Base-by-base conservation (phyloP, 768 basidiomycete genomes). In the Mycena floridula region DNA sequence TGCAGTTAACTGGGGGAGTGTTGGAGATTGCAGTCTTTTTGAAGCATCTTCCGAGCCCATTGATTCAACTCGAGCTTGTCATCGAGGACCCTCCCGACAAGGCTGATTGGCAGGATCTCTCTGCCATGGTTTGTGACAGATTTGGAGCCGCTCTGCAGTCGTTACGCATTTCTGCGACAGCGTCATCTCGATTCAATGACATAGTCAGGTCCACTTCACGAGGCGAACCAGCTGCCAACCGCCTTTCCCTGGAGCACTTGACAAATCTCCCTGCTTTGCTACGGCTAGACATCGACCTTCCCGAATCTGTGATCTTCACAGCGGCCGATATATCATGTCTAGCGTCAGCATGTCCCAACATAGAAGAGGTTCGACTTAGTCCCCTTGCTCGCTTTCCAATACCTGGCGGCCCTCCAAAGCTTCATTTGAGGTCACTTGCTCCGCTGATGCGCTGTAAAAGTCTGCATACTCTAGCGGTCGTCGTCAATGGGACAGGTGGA, bases 71-170 rank as follows among this genome's bases (percentile, higher is more conserved):
- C 43, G 87, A 89, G 40, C 76, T 89, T 28, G 69, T 81, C 58
- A 82, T 89, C 51, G 87, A 89, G 50, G 87, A 89, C 53, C 85
- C 87, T 13, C 84, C 85, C 18, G 79, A 81, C 55, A 73, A 73
- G 46, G 74, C 73, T 7, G 85, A 89, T 55, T 89, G 87, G 87
- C 79, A 77, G 48, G 79, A 87, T 50, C 69, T 89, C 16, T 84
- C 78, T 32, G 63, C 62, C 37, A 56, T 83, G 54, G 70, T 89
- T 42, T 79, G 73, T 52, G 78, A 85, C 50, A 66, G 73, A 51
- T 85, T 87, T 53, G 69, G 73, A 12, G 59, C 69, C 37, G 74
- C 78, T 12, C 65, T 89, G 42, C 74, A 78, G 54, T 73, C 76
- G 8, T 60, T 89, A 49, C 74, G 74, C 44, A 71, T 89, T 50